Evolutionary conservation across 441 rosid genomes (phyloP).

Genomic region (Syzygium syzygioides): DNA sequence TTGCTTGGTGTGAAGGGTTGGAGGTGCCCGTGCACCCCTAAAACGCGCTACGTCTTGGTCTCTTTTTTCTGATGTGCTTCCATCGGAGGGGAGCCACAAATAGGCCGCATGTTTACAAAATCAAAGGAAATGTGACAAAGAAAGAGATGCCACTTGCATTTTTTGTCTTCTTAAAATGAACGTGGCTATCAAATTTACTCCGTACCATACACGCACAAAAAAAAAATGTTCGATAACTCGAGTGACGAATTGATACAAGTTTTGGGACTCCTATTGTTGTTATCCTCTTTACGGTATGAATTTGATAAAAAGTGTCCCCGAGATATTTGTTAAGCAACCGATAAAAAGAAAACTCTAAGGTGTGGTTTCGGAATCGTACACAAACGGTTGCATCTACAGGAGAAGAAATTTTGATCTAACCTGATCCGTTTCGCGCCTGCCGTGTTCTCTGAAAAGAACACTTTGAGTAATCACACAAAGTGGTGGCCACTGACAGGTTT

Average conservation of each 20-base stretch:
- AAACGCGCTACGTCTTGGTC: no score
- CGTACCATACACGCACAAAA: no score
- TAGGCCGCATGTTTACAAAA: not conserved
- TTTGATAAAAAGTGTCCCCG: not conserved
- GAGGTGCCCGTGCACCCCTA: rapidly evolving
- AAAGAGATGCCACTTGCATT: not conserved
- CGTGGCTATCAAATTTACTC: not conserved
- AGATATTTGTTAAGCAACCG: not conserved
- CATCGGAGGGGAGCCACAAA: not conserved
- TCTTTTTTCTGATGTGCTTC: not conserved
- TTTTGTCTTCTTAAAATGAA: not conserved
- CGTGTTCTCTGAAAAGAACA: not conserved
- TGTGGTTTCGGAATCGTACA: rapidly evolving
- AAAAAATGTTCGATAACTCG: not conserved
- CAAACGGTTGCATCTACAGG: not conserved
- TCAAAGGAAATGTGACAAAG: not conserved
- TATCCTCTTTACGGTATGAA: not conserved
- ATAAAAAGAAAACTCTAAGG: not conserved
- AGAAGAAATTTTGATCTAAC: not conserved
- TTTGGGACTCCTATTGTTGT: no score
- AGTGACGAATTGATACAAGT: not conserved
- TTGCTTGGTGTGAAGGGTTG: not conserved
- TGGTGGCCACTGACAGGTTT: not conserved
- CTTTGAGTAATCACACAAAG: not conserved
- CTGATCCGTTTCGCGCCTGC: rapidly evolving